phyloP scores from a whole-genome alignment of 2,329 filamentous ascomycete species.

The Xylaria sp. region DNA sequence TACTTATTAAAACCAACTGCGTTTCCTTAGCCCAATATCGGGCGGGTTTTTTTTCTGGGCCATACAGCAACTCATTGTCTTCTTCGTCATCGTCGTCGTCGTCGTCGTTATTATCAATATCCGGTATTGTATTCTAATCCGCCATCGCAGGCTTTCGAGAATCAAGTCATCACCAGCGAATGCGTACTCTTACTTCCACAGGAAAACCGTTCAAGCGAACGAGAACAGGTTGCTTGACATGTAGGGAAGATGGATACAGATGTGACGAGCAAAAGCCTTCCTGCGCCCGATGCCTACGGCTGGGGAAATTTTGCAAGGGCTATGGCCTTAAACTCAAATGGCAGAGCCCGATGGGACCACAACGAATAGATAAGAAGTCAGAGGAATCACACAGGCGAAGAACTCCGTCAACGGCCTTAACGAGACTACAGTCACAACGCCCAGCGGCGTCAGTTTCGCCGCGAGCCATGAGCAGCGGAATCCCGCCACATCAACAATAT shows the following conservation, averaged over 20 bases:
- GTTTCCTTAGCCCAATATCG: not conserved
- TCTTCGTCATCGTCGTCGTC: not conserved
- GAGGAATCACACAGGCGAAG: slow-evolving; percentile 30
- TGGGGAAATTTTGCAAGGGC: slow-evolving; percentile 49
- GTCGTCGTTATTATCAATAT: not conserved
- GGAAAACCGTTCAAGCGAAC: slow-evolving; percentile 44
- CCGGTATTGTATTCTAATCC: slow-evolving; percentile 1
- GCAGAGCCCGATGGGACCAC: slow-evolving; percentile 39
- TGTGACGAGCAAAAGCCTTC: slow-evolving; percentile 50
- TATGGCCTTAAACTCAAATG: slow-evolving; percentile 49
- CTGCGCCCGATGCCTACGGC: slow-evolving; percentile 48
- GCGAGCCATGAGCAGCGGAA: slow-evolving; percentile 27
- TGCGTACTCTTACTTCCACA: not conserved
- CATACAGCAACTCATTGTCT: not conserved
- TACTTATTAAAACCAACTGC: not conserved
- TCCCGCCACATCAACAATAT: slow-evolving; percentile 34
- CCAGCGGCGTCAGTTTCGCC: slow-evolving; percentile 11
- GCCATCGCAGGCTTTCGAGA: not conserved
- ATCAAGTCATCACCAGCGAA: not conserved
- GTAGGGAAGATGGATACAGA: slow-evolving; percentile 51
- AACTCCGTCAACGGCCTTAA: not conserved
- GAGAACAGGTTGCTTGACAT: slow-evolving; percentile 48
- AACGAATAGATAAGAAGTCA: slow-evolving; percentile 22
- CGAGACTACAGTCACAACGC: slow-evolving; percentile 11
- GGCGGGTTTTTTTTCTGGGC: not conserved